These are phyloP conservation scores for Scedosporium dehoogii DNA, from an alignment of 2,329 filamentous ascomycete genomes.

Conservation along the genomic window DNA sequence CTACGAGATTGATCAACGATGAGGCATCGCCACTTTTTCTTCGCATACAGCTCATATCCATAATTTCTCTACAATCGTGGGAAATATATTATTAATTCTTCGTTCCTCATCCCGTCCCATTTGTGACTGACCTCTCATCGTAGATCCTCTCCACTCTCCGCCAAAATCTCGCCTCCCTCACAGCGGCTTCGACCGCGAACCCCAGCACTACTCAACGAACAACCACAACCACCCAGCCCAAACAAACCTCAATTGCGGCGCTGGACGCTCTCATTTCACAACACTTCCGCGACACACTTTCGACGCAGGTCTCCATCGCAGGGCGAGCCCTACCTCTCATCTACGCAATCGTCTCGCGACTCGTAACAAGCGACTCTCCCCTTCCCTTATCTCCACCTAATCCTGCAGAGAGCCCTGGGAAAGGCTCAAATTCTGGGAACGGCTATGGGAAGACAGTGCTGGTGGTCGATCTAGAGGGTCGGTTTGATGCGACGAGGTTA, in stretches of 20 bases:
- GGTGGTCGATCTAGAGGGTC: slow-evolving; percentile 43
- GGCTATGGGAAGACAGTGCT: slow-evolving; percentile 36
- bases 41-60: slow-evolving; percentile 5
- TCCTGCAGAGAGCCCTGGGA: background rate
- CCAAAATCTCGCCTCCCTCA: slow-evolving; percentile 11
- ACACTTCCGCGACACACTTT: slow-evolving; percentile 38
- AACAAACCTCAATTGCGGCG: slow-evolving; percentile 28
- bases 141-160: slow-evolving; percentile 19
- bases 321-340: slow-evolving; percentile 45
- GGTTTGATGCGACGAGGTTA: slow-evolving; percentile 44
- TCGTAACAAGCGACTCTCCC: slow-evolving; percentile 33
- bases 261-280: slow-evolving; percentile 36
- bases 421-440: background rate
- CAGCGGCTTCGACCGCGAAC: slow-evolving; percentile 12
- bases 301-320: slow-evolving; percentile 36
- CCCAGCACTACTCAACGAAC: slow-evolving; percentile 5
- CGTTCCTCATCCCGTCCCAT: background rate
- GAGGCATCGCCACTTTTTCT: background rate
- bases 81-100: background rate
- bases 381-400: background rate
- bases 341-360: slow-evolving; percentile 42
- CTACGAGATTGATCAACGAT: background rate
- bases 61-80: background rate
- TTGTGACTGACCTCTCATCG: slow-evolving; percentile 1
- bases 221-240: slow-evolving; percentile 12